Percentiles rank a stretch among this genome's conserved stretches.
Conservation (phyloP, 768 basidiomycete species). For the Rhodocollybia butyracea region DNA sequence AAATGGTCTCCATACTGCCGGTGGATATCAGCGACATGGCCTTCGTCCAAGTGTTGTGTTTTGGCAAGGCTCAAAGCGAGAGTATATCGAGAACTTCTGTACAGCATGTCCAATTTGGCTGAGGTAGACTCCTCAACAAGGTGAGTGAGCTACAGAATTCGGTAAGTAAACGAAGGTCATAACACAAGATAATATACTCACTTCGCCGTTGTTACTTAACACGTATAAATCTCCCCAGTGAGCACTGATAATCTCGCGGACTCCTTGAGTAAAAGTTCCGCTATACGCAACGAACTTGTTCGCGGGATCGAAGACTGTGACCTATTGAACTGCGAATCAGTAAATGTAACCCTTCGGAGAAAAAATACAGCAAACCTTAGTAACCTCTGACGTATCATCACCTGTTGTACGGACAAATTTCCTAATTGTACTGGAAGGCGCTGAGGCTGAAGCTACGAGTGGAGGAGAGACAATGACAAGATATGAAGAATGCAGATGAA, state of each 20-base stretch:
- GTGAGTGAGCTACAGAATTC: conserved; percentile 47
- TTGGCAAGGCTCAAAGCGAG: conserved; percentile 83
- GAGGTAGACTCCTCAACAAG: conserved; percentile 78
- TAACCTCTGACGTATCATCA: conserved; percentile 55
- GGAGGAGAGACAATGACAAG: conserved; percentile 90
- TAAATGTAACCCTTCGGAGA: neutral
- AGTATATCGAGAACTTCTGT: conserved; percentile 71
- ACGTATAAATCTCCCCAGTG: conserved; percentile 77
- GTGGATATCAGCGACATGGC: conserved; percentile 84
- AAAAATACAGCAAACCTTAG: conserved; percentile 35
- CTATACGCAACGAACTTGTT: conserved; percentile 89
- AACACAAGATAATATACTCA: conserved; percentile 28
- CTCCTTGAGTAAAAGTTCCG: conserved; percentile 77
- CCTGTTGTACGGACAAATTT: conserved; percentile 58
- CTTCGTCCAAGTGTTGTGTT: conserved; percentile 69
- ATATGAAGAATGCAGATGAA: conserved; percentile 77
- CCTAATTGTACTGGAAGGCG: conserved; percentile 72
- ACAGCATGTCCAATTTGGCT: conserved; percentile 84
- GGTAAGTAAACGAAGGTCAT: neutral
- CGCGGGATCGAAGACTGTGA: conserved; percentile 87
- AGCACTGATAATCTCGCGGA: conserved; percentile 76
- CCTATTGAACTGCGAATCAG: neutral
- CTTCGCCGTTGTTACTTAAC: conserved; percentile 74
- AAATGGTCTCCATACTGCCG: conserved; percentile 88
- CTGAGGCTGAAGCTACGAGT: conserved; percentile 60